A percentile compares a stretch with the other conserved stretches of the same genome.
Evolutionary conservation across 2,329 filamentous ascomycete species (phyloP).

Genomic region (Colletotrichum musicola): DNA sequence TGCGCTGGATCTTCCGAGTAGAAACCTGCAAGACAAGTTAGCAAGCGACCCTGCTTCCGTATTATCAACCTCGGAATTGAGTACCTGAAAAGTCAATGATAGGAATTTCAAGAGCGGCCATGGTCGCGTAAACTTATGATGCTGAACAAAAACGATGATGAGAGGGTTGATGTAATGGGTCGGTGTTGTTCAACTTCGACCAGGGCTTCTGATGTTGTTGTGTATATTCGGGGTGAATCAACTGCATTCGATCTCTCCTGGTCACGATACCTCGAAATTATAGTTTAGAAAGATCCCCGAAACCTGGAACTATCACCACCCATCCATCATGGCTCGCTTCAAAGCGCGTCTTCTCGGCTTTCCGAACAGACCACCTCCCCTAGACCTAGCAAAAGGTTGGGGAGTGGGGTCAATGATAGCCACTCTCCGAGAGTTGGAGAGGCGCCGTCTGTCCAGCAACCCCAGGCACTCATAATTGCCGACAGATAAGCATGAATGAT

Average conservation of each 20-base stretch:
- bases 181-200: not conserved
- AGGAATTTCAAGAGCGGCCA: constrained; percentile 42
- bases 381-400: not conserved
- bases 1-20: constrained; percentile 40
- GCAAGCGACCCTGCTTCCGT: too few relatives aligned
- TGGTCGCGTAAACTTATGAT: not conserved
- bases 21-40: constrained; percentile 35
- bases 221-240: not conserved
- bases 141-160: too few relatives aligned
- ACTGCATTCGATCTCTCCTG: not conserved
- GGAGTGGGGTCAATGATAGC: constrained; percentile 31
- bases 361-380: constrained; percentile 2
- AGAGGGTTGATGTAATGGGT: not conserved
- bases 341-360: constrained; percentile 12
- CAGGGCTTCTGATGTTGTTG: not conserved
- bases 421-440: not conserved
- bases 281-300: not conserved
- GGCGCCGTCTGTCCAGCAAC: not conserved
- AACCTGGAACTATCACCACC: not conserved
- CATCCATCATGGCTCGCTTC: constrained; percentile 6
- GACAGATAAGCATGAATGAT: constrained; percentile 7
- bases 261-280: constrained; percentile 11
- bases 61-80: not conserved
- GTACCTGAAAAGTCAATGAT: constrained; percentile 48
- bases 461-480: not conserved